A percentile compares a stretch with the other conserved stretches of the same genome.
phyloP scores from a whole-genome alignment of 2,329 filamentous ascomycete genomes.

The Ophiostoma ulmi region DNA sequence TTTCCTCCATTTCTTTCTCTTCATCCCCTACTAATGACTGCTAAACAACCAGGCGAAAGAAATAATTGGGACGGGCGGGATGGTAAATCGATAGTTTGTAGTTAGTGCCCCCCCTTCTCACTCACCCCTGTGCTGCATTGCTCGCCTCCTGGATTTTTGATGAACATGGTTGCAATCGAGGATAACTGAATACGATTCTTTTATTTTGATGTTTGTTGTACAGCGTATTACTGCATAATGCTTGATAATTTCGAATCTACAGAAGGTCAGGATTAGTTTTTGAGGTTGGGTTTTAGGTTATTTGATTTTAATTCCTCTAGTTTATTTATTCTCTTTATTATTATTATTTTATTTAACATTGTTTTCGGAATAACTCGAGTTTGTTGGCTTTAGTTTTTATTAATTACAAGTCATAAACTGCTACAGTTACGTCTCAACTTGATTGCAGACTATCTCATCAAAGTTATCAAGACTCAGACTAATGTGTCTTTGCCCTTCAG shows the following conservation, averaged over 20 bases:
- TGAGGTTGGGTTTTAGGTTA: too few relatives aligned
- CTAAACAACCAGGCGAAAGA: conserved; percentile 6
- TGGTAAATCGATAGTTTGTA: conserved; percentile 9
- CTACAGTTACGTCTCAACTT: too few relatives aligned
- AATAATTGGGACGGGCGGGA: conserved; percentile 3
- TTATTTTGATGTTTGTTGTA: neutral
- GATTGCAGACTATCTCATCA: neutral
- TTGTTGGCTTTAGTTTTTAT: too few relatives aligned
- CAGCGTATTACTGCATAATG: too few relatives aligned
- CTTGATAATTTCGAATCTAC: too few relatives aligned
- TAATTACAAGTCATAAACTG: too few relatives aligned
- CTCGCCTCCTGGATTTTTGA: conserved; percentile 8
- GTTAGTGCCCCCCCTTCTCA: conserved; percentile 10
- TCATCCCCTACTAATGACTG: neutral
- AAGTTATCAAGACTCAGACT: neutral
- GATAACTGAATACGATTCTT: neutral
- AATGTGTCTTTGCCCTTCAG: neutral
- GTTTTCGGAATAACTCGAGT: too few relatives aligned
- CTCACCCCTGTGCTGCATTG: conserved; percentile 3
- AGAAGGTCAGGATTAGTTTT: too few relatives aligned
- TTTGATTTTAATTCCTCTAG: too few relatives aligned
- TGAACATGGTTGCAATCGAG: conserved; percentile 2
- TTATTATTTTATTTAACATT: too few relatives aligned
- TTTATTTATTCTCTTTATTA: too few relatives aligned
- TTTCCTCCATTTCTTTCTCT: neutral